A percentile compares a stretch with the other conserved stretches of the same genome.
phyloP scores from a whole-genome alignment of 768 basidiomycete genomes.

The Plicaturopsis crispa region DNA sequence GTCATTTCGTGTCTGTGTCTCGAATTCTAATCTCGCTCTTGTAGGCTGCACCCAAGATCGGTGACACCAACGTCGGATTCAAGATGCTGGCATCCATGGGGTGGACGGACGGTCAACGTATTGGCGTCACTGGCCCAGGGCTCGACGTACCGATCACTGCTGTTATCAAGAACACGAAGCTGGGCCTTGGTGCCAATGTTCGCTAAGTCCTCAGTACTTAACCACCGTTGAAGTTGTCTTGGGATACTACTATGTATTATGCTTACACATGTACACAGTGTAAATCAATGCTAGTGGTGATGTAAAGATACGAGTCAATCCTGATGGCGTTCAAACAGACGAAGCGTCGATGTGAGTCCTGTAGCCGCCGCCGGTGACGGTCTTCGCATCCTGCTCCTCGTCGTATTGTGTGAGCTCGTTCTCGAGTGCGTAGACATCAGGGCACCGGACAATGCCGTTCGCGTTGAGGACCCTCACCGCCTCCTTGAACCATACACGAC shows the following conservation, averaged over 20 bases:
- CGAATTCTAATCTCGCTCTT: slow-evolving; percentile 1
- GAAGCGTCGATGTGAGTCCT: too few species aligned
- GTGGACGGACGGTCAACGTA: slow-evolving; percentile 76
- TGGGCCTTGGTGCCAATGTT: slow-evolving; percentile 72
- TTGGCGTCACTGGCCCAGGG: slow-evolving; percentile 49
- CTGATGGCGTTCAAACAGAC: too few species aligned
- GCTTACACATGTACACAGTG: too few species aligned
- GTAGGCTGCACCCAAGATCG: slow-evolving; percentile 77
- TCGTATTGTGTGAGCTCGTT: too few species aligned
- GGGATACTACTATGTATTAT: background rate
- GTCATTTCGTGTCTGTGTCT: background rate
- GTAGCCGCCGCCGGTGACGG: too few species aligned
- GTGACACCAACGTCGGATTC: slow-evolving; percentile 77
- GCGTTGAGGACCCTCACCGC: too few species aligned
- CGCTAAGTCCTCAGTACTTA: background rate
- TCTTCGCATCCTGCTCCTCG: too few species aligned
- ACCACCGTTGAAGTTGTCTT: too few species aligned
- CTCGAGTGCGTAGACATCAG: too few species aligned
- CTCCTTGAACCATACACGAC: too few species aligned
- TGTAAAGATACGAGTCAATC: too few species aligned
- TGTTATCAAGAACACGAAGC: slow-evolving; percentile 80
- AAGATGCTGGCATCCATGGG: slow-evolving; percentile 86
- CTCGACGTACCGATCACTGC: slow-evolving; percentile 74
- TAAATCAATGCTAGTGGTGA: background rate
- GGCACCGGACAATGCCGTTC: too few species aligned